These are phyloP conservation scores for Saccharomyces hybrid DNA, from an alignment of 1,139 yeast genomes.

Conservation along the genomic window DNA sequence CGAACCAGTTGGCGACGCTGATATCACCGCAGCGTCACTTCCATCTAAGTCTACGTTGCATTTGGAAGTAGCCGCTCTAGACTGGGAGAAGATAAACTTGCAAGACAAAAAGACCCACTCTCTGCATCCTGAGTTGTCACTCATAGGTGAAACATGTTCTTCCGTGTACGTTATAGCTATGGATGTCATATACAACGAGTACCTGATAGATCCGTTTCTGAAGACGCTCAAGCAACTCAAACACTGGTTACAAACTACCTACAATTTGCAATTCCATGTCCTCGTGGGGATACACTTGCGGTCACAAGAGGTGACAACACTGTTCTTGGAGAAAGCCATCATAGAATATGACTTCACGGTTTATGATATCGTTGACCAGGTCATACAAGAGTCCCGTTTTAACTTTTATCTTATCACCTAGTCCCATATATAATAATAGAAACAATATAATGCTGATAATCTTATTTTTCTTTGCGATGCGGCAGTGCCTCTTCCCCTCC, in stretches of 20 bases:
- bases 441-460: neutral
- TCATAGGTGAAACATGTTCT: neutral
- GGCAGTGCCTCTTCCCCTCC: slow-evolving; percentile 11
- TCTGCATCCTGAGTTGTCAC: neutral
- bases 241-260: slow-evolving; percentile 5
- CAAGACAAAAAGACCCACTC: slow-evolving; percentile 7
- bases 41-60: slow-evolving; percentile 5
- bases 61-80: slow-evolving; percentile 24
- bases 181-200: slow-evolving; percentile 33
- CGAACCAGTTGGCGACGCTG: neutral
- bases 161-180: slow-evolving; percentile 25
- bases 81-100: slow-evolving; percentile 25
- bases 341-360: slow-evolving; percentile 16
- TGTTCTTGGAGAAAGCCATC: slow-evolving; percentile 26
- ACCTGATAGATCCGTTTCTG: slow-evolving; percentile 27
- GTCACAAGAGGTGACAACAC: slow-evolving; percentile 25
- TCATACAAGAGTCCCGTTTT: slow-evolving; percentile 19
- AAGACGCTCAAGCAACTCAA: slow-evolving; percentile 17
- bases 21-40: neutral
- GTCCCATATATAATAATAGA: slow-evolving; percentile 7
- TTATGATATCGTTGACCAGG: slow-evolving; percentile 11
- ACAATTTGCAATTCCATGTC: slow-evolving; percentile 7
- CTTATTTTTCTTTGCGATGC: neutral
- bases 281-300: slow-evolving; percentile 29
- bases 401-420: slow-evolving; percentile 13